Conservation (phyloP, 2,329 filamentous ascomycete genomes). For the Cercospora brassicicola region DNA sequence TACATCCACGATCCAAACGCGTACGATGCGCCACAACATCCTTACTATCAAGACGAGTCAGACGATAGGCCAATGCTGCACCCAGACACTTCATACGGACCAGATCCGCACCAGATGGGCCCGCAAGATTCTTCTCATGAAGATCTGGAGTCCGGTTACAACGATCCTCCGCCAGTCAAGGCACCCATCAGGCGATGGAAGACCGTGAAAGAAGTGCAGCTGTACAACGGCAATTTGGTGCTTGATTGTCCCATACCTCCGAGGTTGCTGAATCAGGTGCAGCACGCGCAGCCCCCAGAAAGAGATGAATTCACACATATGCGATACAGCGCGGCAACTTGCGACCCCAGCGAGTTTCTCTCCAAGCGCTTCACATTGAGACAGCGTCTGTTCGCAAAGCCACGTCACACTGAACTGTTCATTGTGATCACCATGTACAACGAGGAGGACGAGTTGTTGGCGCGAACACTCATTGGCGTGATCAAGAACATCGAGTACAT, state of each 20-base stretch:
- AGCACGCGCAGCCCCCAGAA: constrained; percentile 74
- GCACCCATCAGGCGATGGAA: constrained; percentile 84
- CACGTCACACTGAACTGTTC: constrained; percentile 89
- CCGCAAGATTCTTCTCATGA: constrained; percentile 45
- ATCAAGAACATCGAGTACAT: constrained; percentile 99
- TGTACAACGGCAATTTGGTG: constrained; percentile 95
- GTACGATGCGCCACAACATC: constrained; percentile 41
- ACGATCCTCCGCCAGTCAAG: constrained; percentile 52
- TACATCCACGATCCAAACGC: constrained; percentile 69
- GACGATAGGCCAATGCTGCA: constrained; percentile 75
- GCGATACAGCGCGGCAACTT: constrained; percentile 92
- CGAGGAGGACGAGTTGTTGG: constrained; percentile 93
- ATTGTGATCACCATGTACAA: constrained; percentile 99
- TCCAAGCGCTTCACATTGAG: constrained; percentile 87
- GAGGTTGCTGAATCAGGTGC: constrained; percentile 79
- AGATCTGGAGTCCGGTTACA: constrained; percentile 41
- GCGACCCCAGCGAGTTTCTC: constrained; percentile 85
- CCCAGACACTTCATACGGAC: constrained; percentile 61
- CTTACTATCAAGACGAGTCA: constrained; percentile 65
- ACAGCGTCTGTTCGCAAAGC: constrained; percentile 88
- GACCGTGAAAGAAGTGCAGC: constrained; percentile 91
- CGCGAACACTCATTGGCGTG: constrained; percentile 91
- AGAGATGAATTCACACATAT: constrained; percentile 88
- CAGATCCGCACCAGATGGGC: constrained; percentile 52
- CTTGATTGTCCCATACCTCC: constrained; percentile 95